These are phyloP conservation scores for Cutaneotrichosporon mucoides DNA, from an alignment of 1,284 basidiomycete species.

Conservation along the genomic window DNA sequence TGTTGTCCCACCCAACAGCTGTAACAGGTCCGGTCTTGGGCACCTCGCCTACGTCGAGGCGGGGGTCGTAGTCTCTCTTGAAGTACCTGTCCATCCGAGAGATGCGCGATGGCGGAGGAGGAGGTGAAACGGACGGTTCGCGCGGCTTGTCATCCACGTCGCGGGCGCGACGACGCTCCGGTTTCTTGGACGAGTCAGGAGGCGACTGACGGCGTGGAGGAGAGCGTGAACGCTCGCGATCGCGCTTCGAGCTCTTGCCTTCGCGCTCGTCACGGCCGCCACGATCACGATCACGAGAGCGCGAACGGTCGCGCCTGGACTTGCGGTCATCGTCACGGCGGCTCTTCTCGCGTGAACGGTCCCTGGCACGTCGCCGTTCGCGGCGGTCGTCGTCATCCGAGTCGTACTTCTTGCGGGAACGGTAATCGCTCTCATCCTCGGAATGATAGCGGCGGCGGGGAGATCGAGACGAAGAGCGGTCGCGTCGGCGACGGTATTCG, in stretches of 20 bases:
- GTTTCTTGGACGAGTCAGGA: not conserved
- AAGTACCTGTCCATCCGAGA: constrained; percentile 96
- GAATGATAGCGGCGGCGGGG: not conserved
- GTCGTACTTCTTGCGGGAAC: not conserved
- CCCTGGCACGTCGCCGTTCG: not conserved
- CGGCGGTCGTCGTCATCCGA: not conserved
- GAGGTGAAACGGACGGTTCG: constrained; percentile 14
- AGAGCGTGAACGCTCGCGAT: not conserved
- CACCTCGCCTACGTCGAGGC: constrained; percentile 70
- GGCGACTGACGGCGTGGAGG: not conserved
- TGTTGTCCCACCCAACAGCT: constrained; percentile 78
- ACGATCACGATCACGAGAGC: not conserved
- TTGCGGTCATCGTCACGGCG: not conserved
- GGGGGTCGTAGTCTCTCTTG: constrained; percentile 75
- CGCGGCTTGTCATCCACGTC: not conserved
- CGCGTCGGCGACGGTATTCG: not conserved
- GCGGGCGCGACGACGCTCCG: not conserved
- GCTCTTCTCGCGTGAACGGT: not conserved
- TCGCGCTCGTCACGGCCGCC: too few species aligned
- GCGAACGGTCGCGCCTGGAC: not conserved
- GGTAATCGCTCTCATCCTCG: not conserved
- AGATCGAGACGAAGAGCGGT: not conserved
- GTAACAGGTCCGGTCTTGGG: constrained; percentile 67
- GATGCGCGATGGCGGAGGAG: constrained; percentile 38
- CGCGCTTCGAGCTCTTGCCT: not conserved